phyloP scores from a whole-genome alignment of 371 early-diverging fungal genomes.

The Mortierella sp. region DNA sequence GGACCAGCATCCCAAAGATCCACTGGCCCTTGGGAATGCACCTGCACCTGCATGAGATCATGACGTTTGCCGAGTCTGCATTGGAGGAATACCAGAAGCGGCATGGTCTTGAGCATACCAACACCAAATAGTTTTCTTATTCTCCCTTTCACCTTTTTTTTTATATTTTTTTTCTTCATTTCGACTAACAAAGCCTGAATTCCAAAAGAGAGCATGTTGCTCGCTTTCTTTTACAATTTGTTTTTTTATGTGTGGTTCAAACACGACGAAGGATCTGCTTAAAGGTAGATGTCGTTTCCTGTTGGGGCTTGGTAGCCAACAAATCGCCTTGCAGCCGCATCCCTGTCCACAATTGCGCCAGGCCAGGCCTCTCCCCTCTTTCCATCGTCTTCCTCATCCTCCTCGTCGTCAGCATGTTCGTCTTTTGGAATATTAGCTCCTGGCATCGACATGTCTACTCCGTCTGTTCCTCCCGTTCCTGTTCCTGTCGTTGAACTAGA shows the following conservation, averaged over 20 bases:
- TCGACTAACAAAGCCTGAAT: background rate
- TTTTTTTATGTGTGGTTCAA: conserved; percentile 1
- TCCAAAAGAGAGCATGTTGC: background rate
- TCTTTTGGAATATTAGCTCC: conserved; percentile 40
- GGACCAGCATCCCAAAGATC: conserved; percentile 32
- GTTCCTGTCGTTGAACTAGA: background rate
- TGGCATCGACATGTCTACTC: conserved; percentile 27
- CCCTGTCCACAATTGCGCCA: conserved; percentile 48
- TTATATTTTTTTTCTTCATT: background rate
- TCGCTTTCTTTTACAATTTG: background rate
- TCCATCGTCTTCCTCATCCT: background rate
- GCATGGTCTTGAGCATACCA: conserved; percentile 18
- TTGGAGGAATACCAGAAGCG: conserved; percentile 37
- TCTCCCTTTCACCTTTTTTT: conserved; percentile 1
- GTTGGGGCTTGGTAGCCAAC: conserved; percentile 55
- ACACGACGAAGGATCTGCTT: background rate
- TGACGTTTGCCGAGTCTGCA: conserved; percentile 42
- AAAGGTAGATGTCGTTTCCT: conserved; percentile 54
- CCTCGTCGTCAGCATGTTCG: conserved; percentile 29
- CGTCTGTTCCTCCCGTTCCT: background rate
- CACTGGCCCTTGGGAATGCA: conserved; percentile 51
- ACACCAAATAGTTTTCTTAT: background rate
- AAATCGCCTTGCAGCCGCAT: conserved; percentile 46
- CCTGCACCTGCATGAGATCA: conserved; percentile 36
- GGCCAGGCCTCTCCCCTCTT: conserved; percentile 41